phyloP scores from a whole-genome alignment of 306 rosid genomes.

The Abrus precatorius region DNA sequence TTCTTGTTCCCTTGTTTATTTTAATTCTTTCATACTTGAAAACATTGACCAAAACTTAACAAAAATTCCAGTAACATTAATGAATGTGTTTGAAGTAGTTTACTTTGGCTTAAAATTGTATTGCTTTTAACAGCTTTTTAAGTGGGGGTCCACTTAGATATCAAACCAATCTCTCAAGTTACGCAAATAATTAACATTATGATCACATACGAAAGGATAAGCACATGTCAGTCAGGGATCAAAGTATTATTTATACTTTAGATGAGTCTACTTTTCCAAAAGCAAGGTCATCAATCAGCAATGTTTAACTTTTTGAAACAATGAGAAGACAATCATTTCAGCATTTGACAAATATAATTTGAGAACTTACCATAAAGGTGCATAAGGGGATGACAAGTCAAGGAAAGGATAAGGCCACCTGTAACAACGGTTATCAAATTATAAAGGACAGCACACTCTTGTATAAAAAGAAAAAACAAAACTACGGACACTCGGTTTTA shows the following conservation, averaged over 20 bases:
- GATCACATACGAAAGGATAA: not conserved
- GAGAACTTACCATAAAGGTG: constrained; percentile 81
- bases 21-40: not conserved
- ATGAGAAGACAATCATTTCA: constrained; percentile 21
- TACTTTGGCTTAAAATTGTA: not conserved
- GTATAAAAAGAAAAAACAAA: constrained; percentile 4
- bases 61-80: not conserved
- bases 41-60: not conserved
- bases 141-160: not conserved
- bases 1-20: not conserved
- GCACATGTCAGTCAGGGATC: not conserved
- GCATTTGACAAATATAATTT: not conserved
- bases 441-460: constrained; percentile 7
- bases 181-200: not conserved
- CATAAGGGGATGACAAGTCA: constrained; percentile 72
- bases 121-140: not conserved
- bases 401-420: constrained; percentile 99
- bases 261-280: not conserved
- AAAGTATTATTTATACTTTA: not conserved
- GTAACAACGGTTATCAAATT: constrained; percentile 26
- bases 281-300: constrained; percentile 2
- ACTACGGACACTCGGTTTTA: constrained; percentile 42
- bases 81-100: too few relatives aligned
- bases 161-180: not conserved
- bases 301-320: constrained; percentile 26